Percentiles rank a stretch among this genome's conserved stretches.
Evolutionary conservation across 208 protist species (phyloP).

Genomic region (Trypanosoma mega): DNA sequence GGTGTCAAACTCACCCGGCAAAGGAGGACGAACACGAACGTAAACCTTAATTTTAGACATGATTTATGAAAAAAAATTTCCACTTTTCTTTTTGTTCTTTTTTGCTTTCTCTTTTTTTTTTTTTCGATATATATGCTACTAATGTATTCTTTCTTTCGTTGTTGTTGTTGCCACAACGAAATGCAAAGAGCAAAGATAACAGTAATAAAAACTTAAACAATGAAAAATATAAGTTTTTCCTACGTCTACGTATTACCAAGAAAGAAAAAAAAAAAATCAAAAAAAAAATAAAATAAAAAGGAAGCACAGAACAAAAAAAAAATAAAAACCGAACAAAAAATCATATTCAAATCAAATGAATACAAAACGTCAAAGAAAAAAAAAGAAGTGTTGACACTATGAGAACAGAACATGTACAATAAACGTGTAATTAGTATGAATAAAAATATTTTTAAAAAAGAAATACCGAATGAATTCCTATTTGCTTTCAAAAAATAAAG

Average conservation of each 20-base stretch:
- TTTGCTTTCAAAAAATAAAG: too few relatives aligned
- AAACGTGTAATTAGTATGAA: background rate
- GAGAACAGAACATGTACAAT: slow-evolving; percentile 1
- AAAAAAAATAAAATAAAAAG: background rate
- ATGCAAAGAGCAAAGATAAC: too few relatives aligned
- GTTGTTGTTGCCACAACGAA: too few relatives aligned
- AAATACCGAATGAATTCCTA: too few relatives aligned
- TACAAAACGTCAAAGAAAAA: slow-evolving; percentile 4
- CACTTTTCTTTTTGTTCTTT: background rate
- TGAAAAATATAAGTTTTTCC: too few relatives aligned
- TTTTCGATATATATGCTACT: too few relatives aligned
- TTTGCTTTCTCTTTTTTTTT: background rate
- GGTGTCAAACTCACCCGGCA: slow-evolving; percentile 64
- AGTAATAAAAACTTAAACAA: too few relatives aligned
- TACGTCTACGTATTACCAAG: background rate
- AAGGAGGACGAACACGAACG: slow-evolving; percentile 76
- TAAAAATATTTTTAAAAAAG: too few relatives aligned
- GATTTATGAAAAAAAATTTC: background rate
- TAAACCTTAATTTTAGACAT: slow-evolving; percentile 64
- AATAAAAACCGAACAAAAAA: background rate
- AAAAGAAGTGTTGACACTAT: background rate
- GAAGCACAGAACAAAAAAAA: slow-evolving; percentile 4
- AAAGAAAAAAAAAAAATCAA: slow-evolving; percentile 15
- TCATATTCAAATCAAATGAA: background rate
- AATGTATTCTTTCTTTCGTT: too few relatives aligned